Conservation (phyloP, 768 basidiomycete genomes). For the Termitomyces titanicus region DNA sequence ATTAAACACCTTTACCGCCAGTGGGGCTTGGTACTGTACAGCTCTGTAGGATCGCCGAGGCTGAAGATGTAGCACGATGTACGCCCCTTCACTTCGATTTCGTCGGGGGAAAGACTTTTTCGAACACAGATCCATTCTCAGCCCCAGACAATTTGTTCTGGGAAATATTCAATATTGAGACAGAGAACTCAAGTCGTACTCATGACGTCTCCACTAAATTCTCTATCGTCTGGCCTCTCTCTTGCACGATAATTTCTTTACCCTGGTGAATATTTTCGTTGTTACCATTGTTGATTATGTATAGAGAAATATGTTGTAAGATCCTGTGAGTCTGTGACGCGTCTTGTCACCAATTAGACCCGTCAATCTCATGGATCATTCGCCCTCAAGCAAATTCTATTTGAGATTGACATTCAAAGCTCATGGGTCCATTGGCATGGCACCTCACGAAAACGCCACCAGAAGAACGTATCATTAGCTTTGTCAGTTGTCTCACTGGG, state of each 20-base stretch:
- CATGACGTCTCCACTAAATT: background rate
- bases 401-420: background rate
- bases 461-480: too few relatives aligned
- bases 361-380: background rate
- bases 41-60: background rate
- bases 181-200: background rate
- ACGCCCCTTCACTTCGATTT: background rate
- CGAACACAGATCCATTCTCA: conserved; percentile 17
- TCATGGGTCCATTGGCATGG: background rate
- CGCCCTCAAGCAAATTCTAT: background rate
- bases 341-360: background rate
- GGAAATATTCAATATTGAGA: background rate
- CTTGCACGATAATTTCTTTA: background rate
- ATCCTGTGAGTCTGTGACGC: background rate
- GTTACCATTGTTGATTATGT: too few relatives aligned
- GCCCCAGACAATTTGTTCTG: background rate
- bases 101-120: conserved; percentile 1
- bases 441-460: background rate
- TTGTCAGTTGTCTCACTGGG: too few relatives aligned
- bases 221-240: background rate
- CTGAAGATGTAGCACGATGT: background rate
- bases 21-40: background rate
- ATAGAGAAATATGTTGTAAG: background rate
- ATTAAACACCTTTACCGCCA: background rate
- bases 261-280: background rate